Percentiles rank a stretch among this genome's conserved stretches.
These are phyloP conservation scores for Alopecurus myosuroides DNA, from an alignment of 176 grass and related monocot genomes.

Conservation along the genomic window DNA sequence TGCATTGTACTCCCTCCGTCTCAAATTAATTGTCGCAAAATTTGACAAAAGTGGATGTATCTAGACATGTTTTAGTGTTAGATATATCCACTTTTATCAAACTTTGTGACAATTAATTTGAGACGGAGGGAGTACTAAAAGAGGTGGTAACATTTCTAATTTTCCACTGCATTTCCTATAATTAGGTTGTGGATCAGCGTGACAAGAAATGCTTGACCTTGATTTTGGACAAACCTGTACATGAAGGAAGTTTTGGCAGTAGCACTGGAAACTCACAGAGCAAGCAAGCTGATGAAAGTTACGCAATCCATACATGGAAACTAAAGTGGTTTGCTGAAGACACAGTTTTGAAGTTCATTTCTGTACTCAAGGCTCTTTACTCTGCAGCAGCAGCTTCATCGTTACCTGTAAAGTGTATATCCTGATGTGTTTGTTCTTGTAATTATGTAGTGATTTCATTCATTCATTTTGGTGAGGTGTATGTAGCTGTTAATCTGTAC, in stretches of 20 bases:
- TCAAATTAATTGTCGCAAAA: too few species aligned
- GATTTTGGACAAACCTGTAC: constrained; percentile 32
- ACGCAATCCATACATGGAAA: constrained; percentile 55
- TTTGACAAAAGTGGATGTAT: too few species aligned
- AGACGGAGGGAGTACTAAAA: too few species aligned
- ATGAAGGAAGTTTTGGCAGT: constrained; percentile 10
- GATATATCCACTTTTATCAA: too few species aligned
- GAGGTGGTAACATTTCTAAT: constrained; percentile 1
- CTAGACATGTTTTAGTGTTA: too few species aligned
- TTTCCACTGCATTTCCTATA: constrained; percentile 11
- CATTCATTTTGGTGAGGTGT: constrained; percentile 54
- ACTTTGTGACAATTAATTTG: too few species aligned
- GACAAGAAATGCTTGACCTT: constrained; percentile 57
- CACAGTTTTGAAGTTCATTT: constrained; percentile 69
- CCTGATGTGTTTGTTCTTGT: constrained; percentile 44
- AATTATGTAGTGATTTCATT: constrained; percentile 58
- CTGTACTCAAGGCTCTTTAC: constrained; percentile 69
- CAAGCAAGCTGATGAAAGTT: constrained; percentile 34
- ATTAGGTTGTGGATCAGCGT: constrained; percentile 58
- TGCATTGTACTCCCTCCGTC: too few species aligned
- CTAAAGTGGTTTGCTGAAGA: constrained; percentile 78
- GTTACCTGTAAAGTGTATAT: constrained; percentile 78
- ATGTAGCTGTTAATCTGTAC: constrained; percentile 38
- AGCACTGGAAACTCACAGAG: constrained; percentile 11
- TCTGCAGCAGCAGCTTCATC: constrained; percentile 30